These are phyloP conservation scores for Plasmodium cynomolgi DNA, from an alignment of 169 alveolate species.

Conservation along the genomic window DNA sequence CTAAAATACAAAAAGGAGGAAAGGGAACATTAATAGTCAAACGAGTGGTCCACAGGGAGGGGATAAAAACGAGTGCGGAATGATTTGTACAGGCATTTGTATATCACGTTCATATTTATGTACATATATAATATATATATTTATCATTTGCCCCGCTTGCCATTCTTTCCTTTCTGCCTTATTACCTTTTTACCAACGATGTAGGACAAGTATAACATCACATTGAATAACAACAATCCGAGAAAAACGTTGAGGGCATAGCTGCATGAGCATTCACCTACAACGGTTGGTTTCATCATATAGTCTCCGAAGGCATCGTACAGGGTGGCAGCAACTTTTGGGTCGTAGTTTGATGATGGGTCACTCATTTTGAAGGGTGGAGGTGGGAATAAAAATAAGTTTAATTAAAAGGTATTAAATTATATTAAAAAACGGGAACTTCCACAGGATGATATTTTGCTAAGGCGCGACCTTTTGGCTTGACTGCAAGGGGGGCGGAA, in stretches of 20 bases:
- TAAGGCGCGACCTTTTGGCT: neutral
- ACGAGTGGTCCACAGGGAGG: neutral
- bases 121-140: neutral
- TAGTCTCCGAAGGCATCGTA: slow-evolving; percentile 29
- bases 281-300: neutral
- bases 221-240: slow-evolving; percentile 25
- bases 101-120: neutral
- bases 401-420: neutral
- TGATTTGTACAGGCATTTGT: neutral
- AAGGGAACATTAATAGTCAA: neutral
- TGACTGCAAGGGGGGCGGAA: neutral
- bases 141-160: neutral
- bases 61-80: neutral
- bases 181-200: slow-evolving; percentile 39
- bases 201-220: slow-evolving; percentile 18
- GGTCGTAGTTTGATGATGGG: slow-evolving; percentile 6
- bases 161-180: neutral
- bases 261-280: slow-evolving; percentile 30
- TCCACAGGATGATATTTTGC: neutral
- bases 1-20: neutral
- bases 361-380: slow-evolving; percentile 28
- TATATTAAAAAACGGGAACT: neutral
- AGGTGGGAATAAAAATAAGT: neutral
- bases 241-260: slow-evolving; percentile 22
- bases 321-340: slow-evolving; percentile 11